phyloP scores from a whole-genome alignment of 495 filamentous ascomycete genomes.

The Talaromyces stipitatus region DNA sequence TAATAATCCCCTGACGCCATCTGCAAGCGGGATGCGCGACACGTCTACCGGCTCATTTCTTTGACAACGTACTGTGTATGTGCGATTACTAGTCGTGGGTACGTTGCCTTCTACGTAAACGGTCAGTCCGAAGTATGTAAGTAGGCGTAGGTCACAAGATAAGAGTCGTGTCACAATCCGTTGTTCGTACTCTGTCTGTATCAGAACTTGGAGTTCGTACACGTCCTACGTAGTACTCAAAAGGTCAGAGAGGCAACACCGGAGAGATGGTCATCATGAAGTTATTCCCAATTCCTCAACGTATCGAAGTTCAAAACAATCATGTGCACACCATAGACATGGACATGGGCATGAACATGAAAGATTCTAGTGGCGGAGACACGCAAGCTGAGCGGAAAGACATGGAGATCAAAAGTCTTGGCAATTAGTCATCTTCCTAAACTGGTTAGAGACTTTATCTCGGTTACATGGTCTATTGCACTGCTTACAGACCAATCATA shows the following conservation, averaged over 20 bases:
- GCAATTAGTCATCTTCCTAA: background rate
- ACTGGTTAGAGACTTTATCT: background rate
- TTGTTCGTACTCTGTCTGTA: too few relatives aligned
- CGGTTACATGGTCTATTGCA: background rate
- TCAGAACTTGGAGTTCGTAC: too few relatives aligned
- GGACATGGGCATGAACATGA: too few relatives aligned
- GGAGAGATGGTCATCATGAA: too few relatives aligned
- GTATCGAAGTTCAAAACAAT: background rate
- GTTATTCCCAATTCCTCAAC: background rate
- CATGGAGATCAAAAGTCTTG: conserved; percentile 28
- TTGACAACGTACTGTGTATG: background rate
- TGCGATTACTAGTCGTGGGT: background rate
- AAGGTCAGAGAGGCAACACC: too few relatives aligned
- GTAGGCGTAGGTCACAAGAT: too few relatives aligned
- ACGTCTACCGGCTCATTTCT: background rate
- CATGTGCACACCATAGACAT: conserved; percentile 7
- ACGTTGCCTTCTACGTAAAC: background rate
- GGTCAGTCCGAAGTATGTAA: too few relatives aligned
- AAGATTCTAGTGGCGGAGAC: conserved; percentile 26
- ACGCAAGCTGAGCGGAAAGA: conserved; percentile 26
- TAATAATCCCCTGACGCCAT: background rate
- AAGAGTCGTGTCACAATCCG: background rate
- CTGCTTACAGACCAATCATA: background rate
- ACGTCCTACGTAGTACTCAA: too few relatives aligned
- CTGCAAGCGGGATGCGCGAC: background rate